These are phyloP conservation scores for Xenosphaeropsis pyriputrescens DNA, from an alignment of 2,329 filamentous ascomycete species.

Conservation along the genomic window DNA sequence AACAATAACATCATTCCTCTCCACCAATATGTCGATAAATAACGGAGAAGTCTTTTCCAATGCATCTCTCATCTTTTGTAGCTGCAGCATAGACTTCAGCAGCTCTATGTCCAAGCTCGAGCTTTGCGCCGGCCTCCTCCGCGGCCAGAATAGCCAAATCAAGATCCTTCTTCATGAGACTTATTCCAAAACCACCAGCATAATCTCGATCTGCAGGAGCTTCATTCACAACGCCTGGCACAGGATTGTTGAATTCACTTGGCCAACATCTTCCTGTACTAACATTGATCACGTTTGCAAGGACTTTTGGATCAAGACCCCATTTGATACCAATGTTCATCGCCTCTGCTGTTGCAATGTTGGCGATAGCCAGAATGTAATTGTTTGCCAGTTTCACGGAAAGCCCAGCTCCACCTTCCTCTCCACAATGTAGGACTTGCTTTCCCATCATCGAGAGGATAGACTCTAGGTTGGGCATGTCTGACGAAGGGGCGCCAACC, in stretches of 20 bases:
- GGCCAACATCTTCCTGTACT: constrained; percentile 96
- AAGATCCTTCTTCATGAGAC: constrained; percentile 71
- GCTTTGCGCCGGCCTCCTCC: constrained; percentile 45
- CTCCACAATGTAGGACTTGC: constrained; percentile 69
- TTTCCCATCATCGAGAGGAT: constrained; percentile 68
- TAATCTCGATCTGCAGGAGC: constrained; percentile 69
- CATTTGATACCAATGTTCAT: constrained; percentile 50
- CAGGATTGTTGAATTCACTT: constrained; percentile 89
- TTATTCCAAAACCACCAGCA: constrained; percentile 60
- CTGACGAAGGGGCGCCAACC: constrained; percentile 52
- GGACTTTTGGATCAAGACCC: constrained; percentile 39
- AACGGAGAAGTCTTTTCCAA: constrained; percentile 67
- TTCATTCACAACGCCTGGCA: constrained; percentile 65
- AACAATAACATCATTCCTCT: constrained; percentile 21
- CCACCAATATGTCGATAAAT: constrained; percentile 59
- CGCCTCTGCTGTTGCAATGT: constrained; percentile 53
- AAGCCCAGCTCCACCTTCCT: constrained; percentile 53
- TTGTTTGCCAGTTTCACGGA: constrained; percentile 91
- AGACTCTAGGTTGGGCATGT: constrained; percentile 47
- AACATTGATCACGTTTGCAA: constrained; percentile 72
- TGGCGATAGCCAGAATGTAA: constrained; percentile 81
- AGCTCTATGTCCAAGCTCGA: constrained; percentile 50
- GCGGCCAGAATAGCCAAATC: constrained; percentile 60
- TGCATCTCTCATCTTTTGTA: constrained; percentile 42
- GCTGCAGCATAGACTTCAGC: constrained; percentile 53